Evolutionary conservation across 176 grass and related monocot species (phyloP).

Genomic region (Carex cristatella): DNA sequence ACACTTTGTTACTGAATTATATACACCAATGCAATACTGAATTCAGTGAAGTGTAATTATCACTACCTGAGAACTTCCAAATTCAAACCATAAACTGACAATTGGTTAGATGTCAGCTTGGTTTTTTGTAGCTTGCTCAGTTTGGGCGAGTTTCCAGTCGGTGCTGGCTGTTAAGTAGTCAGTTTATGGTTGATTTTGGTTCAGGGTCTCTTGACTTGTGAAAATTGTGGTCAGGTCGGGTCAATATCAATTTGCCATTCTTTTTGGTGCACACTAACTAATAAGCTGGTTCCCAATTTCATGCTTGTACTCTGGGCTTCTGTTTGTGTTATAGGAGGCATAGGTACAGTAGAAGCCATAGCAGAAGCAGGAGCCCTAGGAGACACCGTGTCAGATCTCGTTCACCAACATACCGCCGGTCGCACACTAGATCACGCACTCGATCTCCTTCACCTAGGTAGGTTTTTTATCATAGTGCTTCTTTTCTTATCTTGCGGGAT

Average conservation of each 20-base stretch:
- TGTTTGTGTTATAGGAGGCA: conserved; percentile 46
- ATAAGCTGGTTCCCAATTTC: neutral
- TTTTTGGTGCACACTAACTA: neutral
- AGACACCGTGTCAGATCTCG: conserved; percentile 37
- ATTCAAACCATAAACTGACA: neutral
- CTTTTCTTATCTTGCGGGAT: neutral
- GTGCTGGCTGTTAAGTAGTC: neutral
- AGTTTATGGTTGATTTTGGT: neutral
- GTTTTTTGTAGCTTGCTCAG: neutral
- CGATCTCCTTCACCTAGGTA: conserved; percentile 65
- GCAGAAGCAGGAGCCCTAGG: conserved; percentile 62
- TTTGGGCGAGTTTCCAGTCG: neutral
- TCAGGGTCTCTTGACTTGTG: neutral
- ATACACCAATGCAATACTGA: neutral
- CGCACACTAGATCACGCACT: conserved; percentile 28
- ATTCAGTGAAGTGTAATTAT: neutral
- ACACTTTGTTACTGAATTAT: neutral
- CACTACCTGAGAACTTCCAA: neutral
- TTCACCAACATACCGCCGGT: conserved; percentile 16
- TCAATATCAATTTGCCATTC: neutral
- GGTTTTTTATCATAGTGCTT: neutral
- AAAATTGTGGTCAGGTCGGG: neutral
- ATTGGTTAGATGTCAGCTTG: neutral
- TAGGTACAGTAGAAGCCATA: conserved; percentile 62
- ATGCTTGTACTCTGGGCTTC: conserved; percentile 5